Evolutionary conservation across 805 yeast species (phyloP), one percentile per base, ranked within the genome.

Genomic region (Candida cerambycidarum): DNA sequence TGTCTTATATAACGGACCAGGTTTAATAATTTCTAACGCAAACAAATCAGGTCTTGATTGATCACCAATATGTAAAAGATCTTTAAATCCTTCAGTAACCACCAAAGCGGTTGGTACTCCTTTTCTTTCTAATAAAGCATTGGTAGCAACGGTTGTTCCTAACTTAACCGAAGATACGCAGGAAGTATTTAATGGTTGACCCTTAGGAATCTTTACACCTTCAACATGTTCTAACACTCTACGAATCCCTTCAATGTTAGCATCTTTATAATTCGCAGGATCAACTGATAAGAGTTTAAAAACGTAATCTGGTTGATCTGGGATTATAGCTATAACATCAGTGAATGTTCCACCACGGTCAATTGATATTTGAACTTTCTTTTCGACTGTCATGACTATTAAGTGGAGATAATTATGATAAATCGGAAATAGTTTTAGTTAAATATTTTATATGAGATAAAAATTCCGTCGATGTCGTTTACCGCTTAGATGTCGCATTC

Each of bases 71-170:
- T 73, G 62, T 46, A 90, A 67, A 36, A 85, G 78, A 56, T 90
- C 97, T 47, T 78, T 79, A 63, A 88, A 90, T 0, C 97, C 97
- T 53, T 80, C 82, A 14, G 97, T 87, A 2, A 92, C 87, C 5
- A 89, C 62, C 46, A 90, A 73, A 1, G 90, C 95, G 54, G 92
- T 87, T 21, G 79, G 69, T 47, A 87, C 92, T 36, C 97, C 97
- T 56, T 88, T 89, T 48, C 97, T 75, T 57, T 90, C 97, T 45
- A 89, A 70, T 24, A 92, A 72, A 1, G 97, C 96, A 63, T 89
- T 89, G 6, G 97, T 89, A 3, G 97, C 97, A 12, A 89, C 90
- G 0, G 96, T 89, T 4, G 97, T 89, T 4, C 97, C 97, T 83
- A 89, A 81, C 43, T 95, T 72, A 37, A 89, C 78, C 24, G 81